Evolutionary conservation across 495 filamentous ascomycete genomes (phyloP).

Genomic region (Penicillium verhagenii): DNA sequence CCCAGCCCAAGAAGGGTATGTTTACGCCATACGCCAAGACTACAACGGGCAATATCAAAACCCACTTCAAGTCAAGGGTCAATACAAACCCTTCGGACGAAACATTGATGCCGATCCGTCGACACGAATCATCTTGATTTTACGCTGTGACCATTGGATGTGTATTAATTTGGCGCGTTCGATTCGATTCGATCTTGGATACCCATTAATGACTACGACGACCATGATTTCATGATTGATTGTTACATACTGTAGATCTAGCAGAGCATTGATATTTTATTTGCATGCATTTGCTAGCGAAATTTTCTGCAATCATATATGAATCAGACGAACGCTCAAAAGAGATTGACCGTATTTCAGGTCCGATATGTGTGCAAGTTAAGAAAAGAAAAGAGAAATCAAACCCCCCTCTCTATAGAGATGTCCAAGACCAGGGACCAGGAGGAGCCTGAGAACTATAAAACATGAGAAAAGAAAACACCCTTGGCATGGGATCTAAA

Average conservation of each 20-base stretch:
- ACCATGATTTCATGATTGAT: neutral
- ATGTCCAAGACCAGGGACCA: slow-evolving; percentile 2
- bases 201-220: neutral
- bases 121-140: neutral
- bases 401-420: slow-evolving; percentile 9
- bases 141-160: neutral
- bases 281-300: slow-evolving; percentile 7
- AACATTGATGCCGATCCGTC: neutral
- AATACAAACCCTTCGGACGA: neutral
- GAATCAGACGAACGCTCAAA: slow-evolving; percentile 31
- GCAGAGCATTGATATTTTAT: slow-evolving; percentile 2
- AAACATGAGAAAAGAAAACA: slow-evolving; percentile 23
- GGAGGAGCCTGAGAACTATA: slow-evolving; percentile 24
- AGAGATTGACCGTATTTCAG: slow-evolving; percentile 17
- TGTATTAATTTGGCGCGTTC: neutral
- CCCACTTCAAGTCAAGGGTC: slow-evolving; percentile 4
- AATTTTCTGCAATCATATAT: slow-evolving; percentile 28
- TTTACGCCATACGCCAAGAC: slow-evolving; percentile 46
- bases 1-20: slow-evolving; percentile 53
- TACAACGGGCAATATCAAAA: slow-evolving; percentile 11
- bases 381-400: neutral
- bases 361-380: slow-evolving; percentile 20
- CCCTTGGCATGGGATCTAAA: slow-evolving; percentile 1
- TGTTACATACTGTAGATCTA: no score
- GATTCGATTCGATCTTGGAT: neutral